These are phyloP conservation scores for Amylostereum areolatum DNA, from an alignment of 1,284 basidiomycete species.

Conservation along the genomic window DNA sequence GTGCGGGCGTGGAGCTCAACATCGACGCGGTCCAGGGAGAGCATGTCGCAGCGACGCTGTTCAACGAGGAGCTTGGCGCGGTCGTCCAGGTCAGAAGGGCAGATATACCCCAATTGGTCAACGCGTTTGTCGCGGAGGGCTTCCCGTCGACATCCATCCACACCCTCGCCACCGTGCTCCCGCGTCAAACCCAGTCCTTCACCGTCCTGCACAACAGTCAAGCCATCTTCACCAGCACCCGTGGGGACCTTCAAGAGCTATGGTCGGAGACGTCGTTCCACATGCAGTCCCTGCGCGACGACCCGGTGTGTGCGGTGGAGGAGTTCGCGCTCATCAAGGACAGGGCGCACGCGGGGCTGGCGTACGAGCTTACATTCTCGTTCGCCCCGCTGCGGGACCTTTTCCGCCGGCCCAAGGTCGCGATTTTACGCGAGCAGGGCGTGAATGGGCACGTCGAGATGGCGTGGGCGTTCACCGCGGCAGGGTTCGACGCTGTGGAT, in stretches of 20 bases:
- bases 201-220: slow-evolving; percentile 49
- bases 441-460: slow-evolving; percentile 99
- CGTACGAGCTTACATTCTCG: slow-evolving; percentile 72
- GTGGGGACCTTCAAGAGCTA: slow-evolving; percentile 70
- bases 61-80: slow-evolving; percentile 96
- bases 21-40: slow-evolving; percentile 54
- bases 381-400: slow-evolving; percentile 31
- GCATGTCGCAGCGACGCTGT: slow-evolving; percentile 68
- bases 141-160: slow-evolving; percentile 76
- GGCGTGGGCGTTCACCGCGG: slow-evolving; percentile 93
- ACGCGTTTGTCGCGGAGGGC: slow-evolving; percentile 60
- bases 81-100: slow-evolving; percentile 79
- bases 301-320: slow-evolving; percentile 71
- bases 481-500: slow-evolving; percentile 92
- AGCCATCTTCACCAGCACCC: slow-evolving; percentile 60
- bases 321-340: slow-evolving; percentile 81
- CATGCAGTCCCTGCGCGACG: slow-evolving; percentile 89
- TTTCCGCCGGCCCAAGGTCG: slow-evolving; percentile 75
- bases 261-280: slow-evolving; percentile 95
- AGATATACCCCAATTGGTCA: slow-evolving; percentile 54
- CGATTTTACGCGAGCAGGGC: slow-evolving; percentile 95
- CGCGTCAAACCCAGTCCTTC: slow-evolving; percentile 56
- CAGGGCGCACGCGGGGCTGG: slow-evolving; percentile 61
- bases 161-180: slow-evolving; percentile 64
- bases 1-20: slow-evolving; percentile 68